Evolutionary conservation across 2,329 filamentous ascomycete genomes (phyloP).

Genomic region (Bisporella sp.): DNA sequence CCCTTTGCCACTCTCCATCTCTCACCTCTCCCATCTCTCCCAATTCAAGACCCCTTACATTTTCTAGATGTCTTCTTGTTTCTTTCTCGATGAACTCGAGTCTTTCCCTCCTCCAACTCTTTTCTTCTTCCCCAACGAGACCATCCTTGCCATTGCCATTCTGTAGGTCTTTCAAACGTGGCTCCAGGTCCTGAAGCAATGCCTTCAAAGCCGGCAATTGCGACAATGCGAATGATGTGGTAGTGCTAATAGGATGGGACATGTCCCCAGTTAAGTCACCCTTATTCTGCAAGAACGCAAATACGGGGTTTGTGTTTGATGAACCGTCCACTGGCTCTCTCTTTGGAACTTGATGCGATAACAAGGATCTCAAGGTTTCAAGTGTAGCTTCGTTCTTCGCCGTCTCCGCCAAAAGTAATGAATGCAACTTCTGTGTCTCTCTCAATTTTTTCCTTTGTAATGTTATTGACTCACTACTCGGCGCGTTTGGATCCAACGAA

Average conservation of each 20-base stretch:
- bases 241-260: conserved; percentile 56
- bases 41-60: conserved; percentile 58
- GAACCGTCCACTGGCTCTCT: conserved; percentile 10
- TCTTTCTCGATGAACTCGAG: conserved; percentile 78
- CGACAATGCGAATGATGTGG: conserved; percentile 70
- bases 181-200: conserved; percentile 60
- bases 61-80: conserved; percentile 70
- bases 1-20: conserved; percentile 58
- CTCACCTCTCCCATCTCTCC: conserved; percentile 53
- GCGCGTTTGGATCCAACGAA: conserved; percentile 30
- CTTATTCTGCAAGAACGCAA: conserved; percentile 52
- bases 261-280: conserved; percentile 45
- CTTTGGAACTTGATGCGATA: conserved; percentile 42
- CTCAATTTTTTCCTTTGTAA: conserved; percentile 66
- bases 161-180: conserved; percentile 47
- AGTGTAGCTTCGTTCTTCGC: conserved; percentile 68
- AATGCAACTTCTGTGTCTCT: conserved; percentile 71
- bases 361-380: conserved; percentile 51
- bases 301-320: conserved; percentile 21
- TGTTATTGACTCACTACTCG: conserved; percentile 61
- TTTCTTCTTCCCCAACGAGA: conserved; percentile 31
- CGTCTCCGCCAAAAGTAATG: conserved; percentile 61
- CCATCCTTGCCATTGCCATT: conserved; percentile 32
- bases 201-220: conserved; percentile 75
- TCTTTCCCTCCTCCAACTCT: conserved; percentile 62